A percentile compares a stretch with the other conserved stretches of the same genome.
These are phyloP conservation scores for Penicillium sp. DNA, from an alignment of 2,329 filamentous ascomycete genomes.

Conservation along the genomic window DNA sequence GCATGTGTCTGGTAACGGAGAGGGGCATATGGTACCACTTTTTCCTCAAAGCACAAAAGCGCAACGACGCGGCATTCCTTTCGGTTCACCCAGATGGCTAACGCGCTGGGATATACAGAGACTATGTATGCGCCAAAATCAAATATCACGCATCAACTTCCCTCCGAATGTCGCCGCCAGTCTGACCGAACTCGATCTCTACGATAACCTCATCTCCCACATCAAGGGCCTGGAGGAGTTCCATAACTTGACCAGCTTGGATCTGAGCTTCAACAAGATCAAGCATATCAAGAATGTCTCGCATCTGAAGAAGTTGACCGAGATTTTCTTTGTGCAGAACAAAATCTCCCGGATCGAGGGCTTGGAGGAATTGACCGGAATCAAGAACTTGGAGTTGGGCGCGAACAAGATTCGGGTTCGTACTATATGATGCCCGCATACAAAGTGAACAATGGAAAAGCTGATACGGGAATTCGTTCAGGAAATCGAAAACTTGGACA, in stretches of 20 bases:
- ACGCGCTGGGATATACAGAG: slow-evolving; percentile 44
- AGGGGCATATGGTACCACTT: slow-evolving; percentile 1
- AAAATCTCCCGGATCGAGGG: slow-evolving; percentile 87
- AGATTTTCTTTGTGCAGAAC: slow-evolving; percentile 92
- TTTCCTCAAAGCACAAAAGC: background rate
- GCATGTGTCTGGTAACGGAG: background rate
- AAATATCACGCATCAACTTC: slow-evolving; percentile 76
- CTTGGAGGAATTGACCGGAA: slow-evolving; percentile 68
- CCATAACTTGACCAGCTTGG: slow-evolving; percentile 72
- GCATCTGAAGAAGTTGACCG: slow-evolving; percentile 73
- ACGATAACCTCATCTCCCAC: slow-evolving; percentile 92
- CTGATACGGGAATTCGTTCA: slow-evolving; percentile 23
- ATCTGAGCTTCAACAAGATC: slow-evolving; percentile 98
- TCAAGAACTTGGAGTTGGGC: slow-evolving; percentile 84
- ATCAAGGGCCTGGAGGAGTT: slow-evolving; percentile 80
- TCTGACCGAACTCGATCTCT: slow-evolving; percentile 84
- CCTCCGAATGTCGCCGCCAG: slow-evolving; percentile 65
- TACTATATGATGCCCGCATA: background rate
- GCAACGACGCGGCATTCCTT: background rate
- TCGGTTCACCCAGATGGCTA: background rate
- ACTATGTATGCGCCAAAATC: slow-evolving; percentile 90
- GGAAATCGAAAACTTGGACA: slow-evolving; percentile 82
- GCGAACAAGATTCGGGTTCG: slow-evolving; percentile 78
- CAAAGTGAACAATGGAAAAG: background rate
- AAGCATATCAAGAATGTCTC: slow-evolving; percentile 92